phyloP scores from a whole-genome alignment of 225 moss, liverwort and hornwort genomes.

The Takakia lepidozioides region DNA sequence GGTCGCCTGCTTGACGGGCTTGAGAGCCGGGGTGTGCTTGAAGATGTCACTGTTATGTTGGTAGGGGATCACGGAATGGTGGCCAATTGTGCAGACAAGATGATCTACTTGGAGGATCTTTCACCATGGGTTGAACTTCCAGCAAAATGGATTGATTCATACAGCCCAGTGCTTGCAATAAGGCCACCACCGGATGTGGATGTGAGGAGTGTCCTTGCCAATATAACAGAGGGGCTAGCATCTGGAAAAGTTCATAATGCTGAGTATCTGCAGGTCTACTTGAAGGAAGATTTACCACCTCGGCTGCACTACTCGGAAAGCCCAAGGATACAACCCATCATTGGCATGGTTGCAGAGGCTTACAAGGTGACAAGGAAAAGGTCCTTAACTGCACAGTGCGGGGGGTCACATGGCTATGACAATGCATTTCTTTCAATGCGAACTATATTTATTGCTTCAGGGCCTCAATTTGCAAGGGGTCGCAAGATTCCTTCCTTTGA shows the following conservation, averaged over 20 bases:
- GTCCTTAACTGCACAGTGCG: constrained; percentile 37
- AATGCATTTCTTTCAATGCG: constrained; percentile 74
- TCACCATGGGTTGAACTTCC: constrained; percentile 40
- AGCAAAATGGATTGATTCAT: constrained; percentile 47
- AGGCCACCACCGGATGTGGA: constrained; percentile 68
- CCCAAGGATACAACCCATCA: constrained; percentile 67
- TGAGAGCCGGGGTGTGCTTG: constrained; percentile 32
- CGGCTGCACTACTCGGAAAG: constrained; percentile 54
- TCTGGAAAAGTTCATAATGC: constrained; percentile 62
- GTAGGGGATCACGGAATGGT: constrained; percentile 96
- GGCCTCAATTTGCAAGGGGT: constrained; percentile 67
- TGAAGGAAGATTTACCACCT: constrained; percentile 89
- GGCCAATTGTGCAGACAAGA: constrained; percentile 47
- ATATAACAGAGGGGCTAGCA: constrained; percentile 48
- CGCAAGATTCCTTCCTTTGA: constrained; percentile 58
- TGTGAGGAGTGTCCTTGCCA: constrained; percentile 28
- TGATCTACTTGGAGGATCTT: constrained; percentile 77
- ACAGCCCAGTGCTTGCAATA: constrained; percentile 64
- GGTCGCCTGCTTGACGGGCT: constrained; percentile 72
- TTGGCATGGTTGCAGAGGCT: constrained; percentile 79
- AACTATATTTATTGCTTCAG: constrained; percentile 73
- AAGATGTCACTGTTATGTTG: constrained; percentile 75
- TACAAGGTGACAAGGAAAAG: constrained; percentile 44
- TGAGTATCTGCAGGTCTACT: constrained; percentile 57
- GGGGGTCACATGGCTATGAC: constrained; percentile 89